phyloP scores from a whole-genome alignment of 305 asterid species.

The Caryopteris hybrid region DNA sequence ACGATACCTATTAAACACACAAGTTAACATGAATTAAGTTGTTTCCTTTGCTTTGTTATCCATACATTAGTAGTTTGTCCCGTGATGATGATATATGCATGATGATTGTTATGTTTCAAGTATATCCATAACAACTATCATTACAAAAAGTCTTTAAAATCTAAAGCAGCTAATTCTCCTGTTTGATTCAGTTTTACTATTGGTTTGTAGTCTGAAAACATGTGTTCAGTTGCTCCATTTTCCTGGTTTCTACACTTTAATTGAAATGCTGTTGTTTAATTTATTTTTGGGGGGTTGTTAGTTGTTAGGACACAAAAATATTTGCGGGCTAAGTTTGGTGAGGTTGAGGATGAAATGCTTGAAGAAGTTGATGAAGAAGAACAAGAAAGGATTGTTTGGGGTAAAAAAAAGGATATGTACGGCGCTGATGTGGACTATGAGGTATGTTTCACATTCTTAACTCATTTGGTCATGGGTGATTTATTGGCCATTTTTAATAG shows the following conservation, averaged over 20 bases:
- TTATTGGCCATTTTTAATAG: not conserved
- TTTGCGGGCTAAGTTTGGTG: conserved; percentile 60
- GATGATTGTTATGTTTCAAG: conserved; percentile 3
- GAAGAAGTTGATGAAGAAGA: conserved; percentile 65
- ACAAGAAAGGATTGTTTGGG: conserved; percentile 47
- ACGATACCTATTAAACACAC: not conserved
- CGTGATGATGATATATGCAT: not conserved
- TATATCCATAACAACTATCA: not conserved
- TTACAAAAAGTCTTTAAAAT: not conserved
- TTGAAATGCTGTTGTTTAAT: conserved; percentile 1
- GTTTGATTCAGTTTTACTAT: conserved; percentile 1
- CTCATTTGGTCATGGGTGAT: conserved; percentile 7
- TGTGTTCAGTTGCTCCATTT: not conserved
- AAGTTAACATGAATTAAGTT: not conserved
- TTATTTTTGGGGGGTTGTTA: conserved; percentile 18
- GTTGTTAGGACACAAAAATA: conserved; percentile 70
- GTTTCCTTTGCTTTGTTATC: not conserved
- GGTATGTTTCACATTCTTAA: conserved; percentile 29
- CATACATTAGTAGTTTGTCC: not conserved
- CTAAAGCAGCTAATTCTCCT: not conserved
- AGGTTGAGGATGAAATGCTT: conserved; percentile 60
- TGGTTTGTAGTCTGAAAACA: not conserved
- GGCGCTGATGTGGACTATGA: conserved; percentile 49
- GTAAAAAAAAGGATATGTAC: conserved; percentile 34
- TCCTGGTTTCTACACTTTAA: conserved; percentile 5